Percentiles rank a stretch among this genome's conserved stretches.
Conservation (phyloP, 208 protist species). For the Crithidia thermophila region DNA sequence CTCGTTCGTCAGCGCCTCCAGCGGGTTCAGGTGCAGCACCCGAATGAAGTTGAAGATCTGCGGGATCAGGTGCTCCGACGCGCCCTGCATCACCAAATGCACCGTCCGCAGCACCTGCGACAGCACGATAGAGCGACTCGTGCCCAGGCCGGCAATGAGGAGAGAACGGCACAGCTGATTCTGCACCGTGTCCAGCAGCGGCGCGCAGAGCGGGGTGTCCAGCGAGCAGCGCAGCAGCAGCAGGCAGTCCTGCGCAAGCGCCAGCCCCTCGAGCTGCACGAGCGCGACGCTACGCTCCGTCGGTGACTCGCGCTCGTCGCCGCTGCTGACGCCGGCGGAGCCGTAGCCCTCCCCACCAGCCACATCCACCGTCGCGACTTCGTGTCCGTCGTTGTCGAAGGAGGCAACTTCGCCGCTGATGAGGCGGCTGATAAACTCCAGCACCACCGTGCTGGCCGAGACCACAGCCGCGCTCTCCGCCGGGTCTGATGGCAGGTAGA, state of each 20-base stretch:
- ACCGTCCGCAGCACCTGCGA: constrained; percentile 83
- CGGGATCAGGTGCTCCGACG: constrained; percentile 58
- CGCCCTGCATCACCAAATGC: constrained; percentile 64
- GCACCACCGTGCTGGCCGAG: constrained; percentile 24
- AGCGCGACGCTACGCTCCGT: constrained; percentile 28
- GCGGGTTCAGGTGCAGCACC: constrained; percentile 78
- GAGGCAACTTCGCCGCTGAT: constrained; percentile 44
- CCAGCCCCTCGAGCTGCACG: constrained; percentile 81
- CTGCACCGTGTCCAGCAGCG: constrained; percentile 58
- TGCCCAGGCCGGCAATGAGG: constrained; percentile 64
- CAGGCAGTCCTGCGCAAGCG: constrained; percentile 66
- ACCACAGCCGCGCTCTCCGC: constrained; percentile 12
- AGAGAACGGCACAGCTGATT: constrained; percentile 79
- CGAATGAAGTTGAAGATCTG: constrained; percentile 86
- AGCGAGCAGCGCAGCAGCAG: constrained; percentile 42
- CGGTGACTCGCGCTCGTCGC: constrained; percentile 20
- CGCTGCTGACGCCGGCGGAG: constrained; percentile 21
- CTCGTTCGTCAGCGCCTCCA: constrained; percentile 60
- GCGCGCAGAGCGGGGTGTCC: constrained; percentile 5
- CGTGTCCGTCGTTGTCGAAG: constrained; percentile 37
- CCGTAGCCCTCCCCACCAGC: neutral
- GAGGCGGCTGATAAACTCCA: constrained; percentile 56
- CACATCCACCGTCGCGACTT: constrained; percentile 17
- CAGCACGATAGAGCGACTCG: constrained; percentile 75
- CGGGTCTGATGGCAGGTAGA: constrained; percentile 1